These are phyloP conservation scores for Hagleromyces aurorensis DNA, from an alignment of 805 yeast species.

Conservation along the genomic window DNA sequence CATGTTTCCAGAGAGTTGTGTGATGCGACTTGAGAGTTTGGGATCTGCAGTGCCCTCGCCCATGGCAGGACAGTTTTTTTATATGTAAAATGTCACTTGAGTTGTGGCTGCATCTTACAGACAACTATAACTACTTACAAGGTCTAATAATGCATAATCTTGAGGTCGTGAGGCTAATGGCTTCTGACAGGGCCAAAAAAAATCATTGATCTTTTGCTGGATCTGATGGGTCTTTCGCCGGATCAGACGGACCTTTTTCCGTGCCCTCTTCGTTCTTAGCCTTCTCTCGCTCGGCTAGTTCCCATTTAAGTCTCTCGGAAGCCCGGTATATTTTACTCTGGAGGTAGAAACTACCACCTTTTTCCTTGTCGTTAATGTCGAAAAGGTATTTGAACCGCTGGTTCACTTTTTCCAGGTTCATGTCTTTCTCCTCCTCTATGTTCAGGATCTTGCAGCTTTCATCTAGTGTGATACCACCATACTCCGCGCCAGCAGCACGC, in stretches of 20 bases:
- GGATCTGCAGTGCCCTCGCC: conserved; percentile 29
- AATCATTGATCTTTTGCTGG: conserved; percentile 1
- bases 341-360: conserved; percentile 91
- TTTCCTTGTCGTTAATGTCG: conserved; percentile 83
- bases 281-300: conserved; percentile 36
- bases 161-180: too few species aligned
- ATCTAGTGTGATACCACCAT: conserved; percentile 73
- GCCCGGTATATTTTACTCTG: conserved; percentile 93
- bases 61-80: conserved; percentile 27
- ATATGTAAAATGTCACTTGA: conserved; percentile 2
- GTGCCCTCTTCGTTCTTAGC: conserved; percentile 5
- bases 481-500: conserved; percentile 34
- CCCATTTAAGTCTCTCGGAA: conserved; percentile 80
- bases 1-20: conserved; percentile 29
- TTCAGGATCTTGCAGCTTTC: conserved; percentile 91
- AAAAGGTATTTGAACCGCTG: conserved; percentile 75
- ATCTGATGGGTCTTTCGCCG: conserved; percentile 1
- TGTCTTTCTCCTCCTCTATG: conserved; percentile 50
- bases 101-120: conserved; percentile 1
- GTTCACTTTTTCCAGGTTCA: conserved; percentile 51
- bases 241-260: conserved; percentile 1
- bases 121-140: conserved; percentile 8
- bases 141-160: too few species aligned
- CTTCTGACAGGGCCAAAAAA: too few species aligned
- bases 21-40: conserved; percentile 30